Evolutionary conservation across 1,284 basidiomycete species (phyloP).

Genomic region (Melampsora americana): DNA sequence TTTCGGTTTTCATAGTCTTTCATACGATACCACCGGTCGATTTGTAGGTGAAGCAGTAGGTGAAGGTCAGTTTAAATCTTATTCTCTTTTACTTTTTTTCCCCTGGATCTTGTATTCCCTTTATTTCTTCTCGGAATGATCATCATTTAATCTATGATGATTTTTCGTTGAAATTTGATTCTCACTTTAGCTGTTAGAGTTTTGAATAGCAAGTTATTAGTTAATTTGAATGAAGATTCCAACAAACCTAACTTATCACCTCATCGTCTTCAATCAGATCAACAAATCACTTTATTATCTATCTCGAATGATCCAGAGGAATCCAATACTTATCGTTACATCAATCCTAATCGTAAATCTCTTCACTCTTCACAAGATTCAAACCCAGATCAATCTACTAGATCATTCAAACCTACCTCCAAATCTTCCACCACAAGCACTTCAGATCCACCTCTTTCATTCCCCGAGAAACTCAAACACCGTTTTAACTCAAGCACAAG

Average conservation of each 20-base stretch:
- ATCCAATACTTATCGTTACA: constrained; percentile 23
- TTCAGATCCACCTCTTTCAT: too few species aligned
- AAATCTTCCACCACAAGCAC: background rate
- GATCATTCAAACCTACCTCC: too few species aligned
- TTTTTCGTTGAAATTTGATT: constrained; percentile 2
- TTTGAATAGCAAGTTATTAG: constrained; percentile 18
- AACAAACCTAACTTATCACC: background rate
- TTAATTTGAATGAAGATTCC: constrained; percentile 5
- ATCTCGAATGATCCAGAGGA: constrained; percentile 1
- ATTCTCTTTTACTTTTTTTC: too few species aligned
- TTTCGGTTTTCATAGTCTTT: constrained; percentile 13
- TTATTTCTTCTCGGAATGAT: too few species aligned
- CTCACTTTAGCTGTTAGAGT: constrained; percentile 25
- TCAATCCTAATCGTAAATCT: constrained; percentile 9
- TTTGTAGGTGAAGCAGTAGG: constrained; percentile 40
- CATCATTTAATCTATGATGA: too few species aligned
- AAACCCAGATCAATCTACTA: background rate
- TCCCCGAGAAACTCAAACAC: background rate
- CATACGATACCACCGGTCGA: constrained; percentile 34
- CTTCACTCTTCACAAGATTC: background rate
- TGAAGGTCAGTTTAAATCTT: constrained; percentile 31
- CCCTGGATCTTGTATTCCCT: too few species aligned
- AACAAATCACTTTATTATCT: constrained; percentile 5
- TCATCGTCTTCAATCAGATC: background rate
- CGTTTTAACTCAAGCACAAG: background rate